A percentile compares a stretch with the other conserved stretches of the same genome.
phyloP scores from a whole-genome alignment of 2,329 filamentous ascomycete species.

The Lasiodiplodia gonubiensis region DNA sequence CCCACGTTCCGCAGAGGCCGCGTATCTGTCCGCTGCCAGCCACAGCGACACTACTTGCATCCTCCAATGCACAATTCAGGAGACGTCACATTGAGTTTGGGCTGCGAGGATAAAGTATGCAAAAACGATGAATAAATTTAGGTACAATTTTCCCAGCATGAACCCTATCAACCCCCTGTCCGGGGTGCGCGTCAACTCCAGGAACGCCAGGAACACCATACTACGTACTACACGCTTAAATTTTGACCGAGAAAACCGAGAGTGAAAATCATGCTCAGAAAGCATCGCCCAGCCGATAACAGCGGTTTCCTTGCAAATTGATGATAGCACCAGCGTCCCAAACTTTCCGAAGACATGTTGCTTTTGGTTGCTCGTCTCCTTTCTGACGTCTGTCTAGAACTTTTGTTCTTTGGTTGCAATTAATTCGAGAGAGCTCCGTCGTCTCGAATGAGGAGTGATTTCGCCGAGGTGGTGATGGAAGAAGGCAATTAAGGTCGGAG shows the following conservation, averaged over 20 bases:
- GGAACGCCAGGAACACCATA: constrained; percentile 14
- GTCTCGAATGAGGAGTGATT: constrained; percentile 7
- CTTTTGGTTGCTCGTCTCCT: constrained; percentile 13
- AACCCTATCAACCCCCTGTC: constrained; percentile 1
- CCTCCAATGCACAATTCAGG: constrained; percentile 1
- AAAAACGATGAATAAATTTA: constrained; percentile 9
- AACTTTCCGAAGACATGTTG: constrained; percentile 18
- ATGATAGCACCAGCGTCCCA: not conserved
- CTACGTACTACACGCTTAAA: not conserved
- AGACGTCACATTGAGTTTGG: constrained; percentile 2
- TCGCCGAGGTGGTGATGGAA: not conserved
- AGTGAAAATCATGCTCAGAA: not conserved
- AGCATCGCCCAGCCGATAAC: not conserved
- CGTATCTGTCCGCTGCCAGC: not conserved
- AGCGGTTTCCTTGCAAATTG: not conserved
- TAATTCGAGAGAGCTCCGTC: not conserved
- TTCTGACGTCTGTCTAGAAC: constrained; percentile 14
- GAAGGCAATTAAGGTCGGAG: constrained; percentile 6
- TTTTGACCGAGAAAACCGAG: not conserved
- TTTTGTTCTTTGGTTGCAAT: constrained; percentile 7
- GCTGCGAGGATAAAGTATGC: not conserved
- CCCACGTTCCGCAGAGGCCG: not conserved
- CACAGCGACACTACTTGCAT: not conserved
- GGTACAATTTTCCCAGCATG: constrained; percentile 4
- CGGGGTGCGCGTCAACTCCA: constrained; percentile 3